phyloP scores from a whole-genome alignment of 148 eudicot species.

The Dianthus caryophyllus region DNA sequence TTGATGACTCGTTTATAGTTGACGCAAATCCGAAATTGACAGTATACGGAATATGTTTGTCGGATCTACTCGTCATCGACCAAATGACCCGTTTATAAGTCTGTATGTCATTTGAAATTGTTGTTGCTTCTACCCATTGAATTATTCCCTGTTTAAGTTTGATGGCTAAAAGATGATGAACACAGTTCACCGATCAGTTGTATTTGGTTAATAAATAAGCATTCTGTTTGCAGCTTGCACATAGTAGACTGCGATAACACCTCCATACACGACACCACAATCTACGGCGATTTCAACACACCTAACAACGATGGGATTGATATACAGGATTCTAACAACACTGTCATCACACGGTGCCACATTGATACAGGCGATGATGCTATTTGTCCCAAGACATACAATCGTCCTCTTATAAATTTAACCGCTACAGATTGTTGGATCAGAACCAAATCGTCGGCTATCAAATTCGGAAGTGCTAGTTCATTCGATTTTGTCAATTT shows the following conservation, averaged over 20 bases:
- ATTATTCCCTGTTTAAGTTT: too few relatives aligned
- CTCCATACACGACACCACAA: slow-evolving; percentile 55
- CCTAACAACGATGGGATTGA: slow-evolving; percentile 98
- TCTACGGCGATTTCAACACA: slow-evolving; percentile 73
- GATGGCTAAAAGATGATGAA: too few relatives aligned
- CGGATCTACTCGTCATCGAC: too few relatives aligned
- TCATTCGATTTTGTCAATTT: slow-evolving; percentile 58
- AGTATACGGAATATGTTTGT: too few relatives aligned
- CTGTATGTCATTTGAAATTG: too few relatives aligned
- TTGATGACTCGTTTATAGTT: too few relatives aligned
- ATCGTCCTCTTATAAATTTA: slow-evolving; percentile 69
- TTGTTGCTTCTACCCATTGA: too few relatives aligned
- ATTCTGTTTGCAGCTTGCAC: slow-evolving; percentile 76
- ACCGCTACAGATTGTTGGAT: slow-evolving; percentile 91
- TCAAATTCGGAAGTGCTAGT: slow-evolving; percentile 97
- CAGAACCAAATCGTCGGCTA: slow-evolving; percentile 85
- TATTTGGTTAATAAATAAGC: too few relatives aligned
- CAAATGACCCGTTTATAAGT: too few relatives aligned
- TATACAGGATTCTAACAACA: slow-evolving; percentile 86
- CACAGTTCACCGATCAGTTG: too few relatives aligned
- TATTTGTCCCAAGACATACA: slow-evolving; percentile 82
- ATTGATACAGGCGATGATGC: slow-evolving; percentile 98
- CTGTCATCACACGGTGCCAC: slow-evolving; percentile 78
- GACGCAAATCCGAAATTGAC: too few relatives aligned
- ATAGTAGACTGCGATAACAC: slow-evolving; percentile 72